phyloP scores from a whole-genome alignment of 129 eudicot species.

The Dittrichia graveolens region DNA sequence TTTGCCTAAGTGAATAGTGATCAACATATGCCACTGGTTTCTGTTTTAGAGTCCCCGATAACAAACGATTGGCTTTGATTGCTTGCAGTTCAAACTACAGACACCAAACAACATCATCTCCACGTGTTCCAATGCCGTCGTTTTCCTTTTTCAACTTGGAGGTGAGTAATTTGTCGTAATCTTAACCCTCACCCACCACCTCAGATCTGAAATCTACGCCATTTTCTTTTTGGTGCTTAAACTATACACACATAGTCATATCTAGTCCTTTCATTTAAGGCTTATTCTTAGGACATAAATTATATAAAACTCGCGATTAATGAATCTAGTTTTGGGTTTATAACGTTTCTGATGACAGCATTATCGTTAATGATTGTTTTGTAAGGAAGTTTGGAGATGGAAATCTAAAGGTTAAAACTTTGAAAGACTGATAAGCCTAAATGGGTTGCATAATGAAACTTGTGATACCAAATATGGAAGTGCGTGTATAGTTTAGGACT shows the following conservation, averaged over 20 bases:
- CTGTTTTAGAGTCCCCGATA: constrained; percentile 15
- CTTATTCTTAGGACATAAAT: not conserved
- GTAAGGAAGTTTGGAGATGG: not conserved
- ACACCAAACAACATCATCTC: constrained; percentile 18
- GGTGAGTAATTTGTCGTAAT: constrained; percentile 21
- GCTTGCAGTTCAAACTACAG: constrained; percentile 12
- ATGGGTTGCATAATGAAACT: not conserved
- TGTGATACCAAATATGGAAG: constrained; percentile 6
- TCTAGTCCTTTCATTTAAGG: not conserved
- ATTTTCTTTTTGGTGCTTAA: not conserved
- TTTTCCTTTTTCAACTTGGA: constrained; percentile 14
- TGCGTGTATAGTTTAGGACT: constrained; percentile 16
- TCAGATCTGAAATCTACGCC: constrained; percentile 25
- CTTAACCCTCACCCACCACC: constrained; percentile 31
- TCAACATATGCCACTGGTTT: constrained; percentile 16
- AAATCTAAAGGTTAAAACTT: not conserved
- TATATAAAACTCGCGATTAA: too few species aligned
- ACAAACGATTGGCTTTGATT: constrained; percentile 31
- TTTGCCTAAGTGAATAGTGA: constrained; percentile 15
- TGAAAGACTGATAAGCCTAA: not conserved
- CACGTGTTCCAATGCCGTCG: constrained; percentile 32
- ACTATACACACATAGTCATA: constrained; percentile 1
- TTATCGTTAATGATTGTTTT: too few species aligned
- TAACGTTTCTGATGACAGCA: too few species aligned
- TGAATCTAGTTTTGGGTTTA: too few species aligned